Evolutionary conservation across 2,329 filamentous ascomycete species (phyloP), one percentile per base, ranked within the genome.

Genomic region (Cyclaneusma minus): DNA sequence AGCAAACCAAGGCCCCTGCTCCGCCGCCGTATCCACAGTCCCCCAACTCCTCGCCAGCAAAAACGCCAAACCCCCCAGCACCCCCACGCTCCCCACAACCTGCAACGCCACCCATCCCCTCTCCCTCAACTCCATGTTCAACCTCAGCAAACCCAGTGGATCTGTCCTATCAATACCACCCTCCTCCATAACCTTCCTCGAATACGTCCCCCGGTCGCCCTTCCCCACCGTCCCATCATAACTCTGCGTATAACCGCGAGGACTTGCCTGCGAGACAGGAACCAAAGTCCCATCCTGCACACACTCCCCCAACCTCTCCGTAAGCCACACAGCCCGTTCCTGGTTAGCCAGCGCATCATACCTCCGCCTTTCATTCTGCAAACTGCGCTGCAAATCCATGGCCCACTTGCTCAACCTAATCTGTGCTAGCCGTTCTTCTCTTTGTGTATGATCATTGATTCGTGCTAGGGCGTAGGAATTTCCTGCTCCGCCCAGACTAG

Each of bases 351-450:
- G 52, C 6, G 63, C 55, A 33, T 78, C 71, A 34, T 74, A 85
- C 36, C 69, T 58, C 15, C 68, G 64, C n/a, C 72, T 65, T 46
- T 89, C 82, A 31, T 74, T 75, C 15, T 71, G 64, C 2, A 89
- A 56, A 41, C 76, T 82, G 29, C 70, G 68, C 45, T 91, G 81
- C 0, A 92, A 58, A 39, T 89, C 79, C 6, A 71, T 65, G 1
- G 83, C 82, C 83, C 83, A 92, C 43, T 77, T 79, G 2, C 75
- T 78, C 11, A 91, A 60, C 5, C 75, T 64, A n/a, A 87, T 61
- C 36, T 76, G 69, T 8, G 70, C 68, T 21, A 73, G 51, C 5
- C 56, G 58, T 38, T 76, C 68, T 41, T 76, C 68, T 11, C 60
- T 56, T 31, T 67, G 62, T 3, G 62, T 64, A 42, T 70, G 58